Evolutionary conservation across 139 green algal genomes (phyloP).

Genomic region (Tetradesmus obliquus): DNA sequence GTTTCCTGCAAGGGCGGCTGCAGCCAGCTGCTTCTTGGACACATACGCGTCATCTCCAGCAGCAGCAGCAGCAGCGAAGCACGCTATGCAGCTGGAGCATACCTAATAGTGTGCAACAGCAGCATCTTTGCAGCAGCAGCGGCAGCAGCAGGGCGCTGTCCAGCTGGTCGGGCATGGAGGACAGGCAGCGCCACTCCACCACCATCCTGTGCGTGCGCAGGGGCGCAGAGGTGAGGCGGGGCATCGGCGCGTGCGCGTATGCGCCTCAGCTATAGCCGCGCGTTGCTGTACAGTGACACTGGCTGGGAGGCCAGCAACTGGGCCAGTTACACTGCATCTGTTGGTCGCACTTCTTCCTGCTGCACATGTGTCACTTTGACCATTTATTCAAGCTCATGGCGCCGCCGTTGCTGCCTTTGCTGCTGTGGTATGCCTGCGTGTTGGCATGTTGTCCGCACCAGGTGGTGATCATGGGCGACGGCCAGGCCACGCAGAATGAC

Average conservation of each 20-base stretch:
- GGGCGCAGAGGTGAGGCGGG: slow-evolving; percentile 60
- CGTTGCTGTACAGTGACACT: not conserved
- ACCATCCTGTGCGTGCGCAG: slow-evolving; percentile 90
- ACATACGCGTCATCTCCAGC: not conserved
- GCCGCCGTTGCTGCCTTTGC: not conserved
- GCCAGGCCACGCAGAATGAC: slow-evolving; percentile 84
- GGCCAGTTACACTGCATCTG: not conserved
- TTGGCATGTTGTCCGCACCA: slow-evolving; percentile 14
- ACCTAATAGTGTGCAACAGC: not conserved
- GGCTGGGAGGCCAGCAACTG: not conserved
- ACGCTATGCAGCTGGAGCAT: not conserved
- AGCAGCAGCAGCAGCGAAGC: slow-evolving; percentile 2
- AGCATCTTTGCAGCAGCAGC: slow-evolving; percentile 18
- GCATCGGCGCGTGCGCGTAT: no score
- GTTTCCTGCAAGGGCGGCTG: not conserved
- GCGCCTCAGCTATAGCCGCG: no score
- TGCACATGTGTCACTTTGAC: not conserved
- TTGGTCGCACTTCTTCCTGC: not conserved
- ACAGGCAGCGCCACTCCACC: slow-evolving; percentile 56
- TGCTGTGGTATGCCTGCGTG: not conserved
- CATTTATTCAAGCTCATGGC: no score
- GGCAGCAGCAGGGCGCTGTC: not conserved
- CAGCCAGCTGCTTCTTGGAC: not conserved
- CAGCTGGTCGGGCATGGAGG: not conserved
- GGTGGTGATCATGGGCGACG: slow-evolving; percentile 91